Evolutionary conservation across 2,329 filamentous ascomycete genomes (phyloP).

Genomic region (Biscogniauxia mediterranea): DNA sequence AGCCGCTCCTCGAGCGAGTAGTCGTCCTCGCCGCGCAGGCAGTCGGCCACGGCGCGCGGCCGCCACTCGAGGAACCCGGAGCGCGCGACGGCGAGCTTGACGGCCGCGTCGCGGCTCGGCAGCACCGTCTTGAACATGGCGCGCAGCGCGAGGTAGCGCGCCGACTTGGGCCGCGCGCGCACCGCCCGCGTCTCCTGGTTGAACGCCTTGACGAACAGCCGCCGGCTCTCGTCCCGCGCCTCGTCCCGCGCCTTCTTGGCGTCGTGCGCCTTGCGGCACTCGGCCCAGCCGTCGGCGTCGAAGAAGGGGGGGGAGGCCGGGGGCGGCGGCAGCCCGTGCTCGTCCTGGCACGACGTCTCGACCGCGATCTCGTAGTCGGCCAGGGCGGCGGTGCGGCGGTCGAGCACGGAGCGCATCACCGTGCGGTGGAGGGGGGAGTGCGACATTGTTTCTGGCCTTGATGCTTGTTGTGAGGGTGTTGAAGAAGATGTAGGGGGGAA

Average conservation of each 20-base stretch:
- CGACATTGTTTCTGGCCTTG: constrained; percentile 8
- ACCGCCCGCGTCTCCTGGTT: background rate
- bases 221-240: constrained; percentile 2
- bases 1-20: background rate
- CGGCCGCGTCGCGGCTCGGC: background rate
- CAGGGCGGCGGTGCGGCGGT: constrained; percentile 12
- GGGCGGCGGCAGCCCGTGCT: constrained; percentile 8
- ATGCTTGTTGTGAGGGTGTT: too few relatives aligned
- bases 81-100: constrained; percentile 1
- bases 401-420: constrained; percentile 11
- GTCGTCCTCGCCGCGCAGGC: constrained; percentile 11
- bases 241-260: constrained; percentile 9
- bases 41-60: constrained; percentile 8
- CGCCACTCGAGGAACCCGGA: constrained; percentile 15
- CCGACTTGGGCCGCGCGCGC: background rate
- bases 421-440: constrained; percentile 20
- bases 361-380: constrained; percentile 18
- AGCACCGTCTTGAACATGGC: constrained; percentile 1
- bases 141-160: background rate
- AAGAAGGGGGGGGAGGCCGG: constrained; percentile 12
- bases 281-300: constrained; percentile 13
- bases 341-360: constrained; percentile 10
- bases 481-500: too few relatives aligned
- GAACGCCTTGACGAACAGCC: constrained; percentile 2
- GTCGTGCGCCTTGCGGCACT: constrained; percentile 17